A percentile compares a stretch with the other conserved stretches of the same genome.
Evolutionary conservation across 2,329 filamentous ascomycete genomes (phyloP).

Genomic region (Furcasterigmium sp.): DNA sequence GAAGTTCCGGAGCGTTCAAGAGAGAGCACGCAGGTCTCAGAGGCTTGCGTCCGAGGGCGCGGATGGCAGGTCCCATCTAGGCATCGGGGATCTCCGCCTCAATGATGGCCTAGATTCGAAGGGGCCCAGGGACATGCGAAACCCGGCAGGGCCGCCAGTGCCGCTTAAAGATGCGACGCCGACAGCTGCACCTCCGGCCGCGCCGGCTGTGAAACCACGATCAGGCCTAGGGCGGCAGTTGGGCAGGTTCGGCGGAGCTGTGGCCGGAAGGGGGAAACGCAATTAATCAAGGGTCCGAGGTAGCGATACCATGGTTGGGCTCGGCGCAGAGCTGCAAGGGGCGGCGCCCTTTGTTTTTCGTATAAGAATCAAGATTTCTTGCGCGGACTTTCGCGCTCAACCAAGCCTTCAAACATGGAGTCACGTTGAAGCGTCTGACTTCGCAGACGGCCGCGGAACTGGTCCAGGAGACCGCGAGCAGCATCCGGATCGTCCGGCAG

Average conservation of each 20-base stretch:
- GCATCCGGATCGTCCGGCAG: constrained; percentile 66
- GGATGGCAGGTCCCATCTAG: constrained; percentile 41
- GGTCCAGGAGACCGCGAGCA: constrained; percentile 66
- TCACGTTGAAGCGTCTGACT: constrained; percentile 61
- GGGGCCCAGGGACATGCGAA: constrained; percentile 35
- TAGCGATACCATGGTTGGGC: too few species aligned
- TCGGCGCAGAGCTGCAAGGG: too few species aligned
- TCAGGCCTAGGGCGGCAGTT: constrained; percentile 63
- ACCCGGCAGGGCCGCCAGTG: constrained; percentile 26
- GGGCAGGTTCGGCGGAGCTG: constrained; percentile 66
- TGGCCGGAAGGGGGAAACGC: constrained; percentile 57
- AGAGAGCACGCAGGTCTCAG: constrained; percentile 70
- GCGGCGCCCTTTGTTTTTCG: neutral
- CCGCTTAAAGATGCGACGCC: constrained; percentile 44
- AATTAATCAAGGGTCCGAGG: constrained; percentile 15
- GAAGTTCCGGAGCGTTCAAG: constrained; percentile 89
- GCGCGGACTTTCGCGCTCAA: constrained; percentile 55
- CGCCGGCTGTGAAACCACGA: constrained; percentile 46
- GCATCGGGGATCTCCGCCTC: constrained; percentile 34
- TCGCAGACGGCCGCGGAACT: constrained; percentile 58
- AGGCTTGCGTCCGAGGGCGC: constrained; percentile 48
- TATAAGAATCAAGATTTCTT: constrained; percentile 21
- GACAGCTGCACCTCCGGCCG: constrained; percentile 29
- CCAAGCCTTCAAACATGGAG: constrained; percentile 67
- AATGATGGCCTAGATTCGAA: constrained; percentile 34